Base-by-base conservation (phyloP, 306 rosid genomes). In the Bauhinia variegata region DNA sequence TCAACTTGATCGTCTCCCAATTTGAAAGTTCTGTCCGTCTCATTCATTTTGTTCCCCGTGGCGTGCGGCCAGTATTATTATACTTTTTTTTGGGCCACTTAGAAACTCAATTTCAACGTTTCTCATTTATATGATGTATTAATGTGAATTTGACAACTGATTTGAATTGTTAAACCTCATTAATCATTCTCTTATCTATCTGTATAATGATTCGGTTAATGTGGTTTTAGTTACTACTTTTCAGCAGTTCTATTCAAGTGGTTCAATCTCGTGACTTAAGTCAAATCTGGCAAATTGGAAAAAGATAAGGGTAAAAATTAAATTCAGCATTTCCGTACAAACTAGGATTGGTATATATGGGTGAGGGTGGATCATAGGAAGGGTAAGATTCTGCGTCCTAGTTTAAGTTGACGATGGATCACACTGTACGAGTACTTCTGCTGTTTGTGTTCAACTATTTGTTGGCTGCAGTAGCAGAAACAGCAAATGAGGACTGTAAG, bases 401-500 rank as follows among this genome's bases (percentile, higher is more conserved):
- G 54, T 46, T 63, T 63, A 54, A 51, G 59, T 58, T 51, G 73
- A 73, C 47, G 58, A 81, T 81, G 85, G 79, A 7, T 52, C 70
- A 77, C 59, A 63, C 46, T 53, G 6, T 32, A 31, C 9, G 47
- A 31, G 71, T 68, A 32, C 59, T 60, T 50, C 55, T 77, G 13
- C 54, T 73, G 33, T 66, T 81, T 47, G 14, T 77, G 64, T 73
- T 63, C 60, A 47, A 57, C 32, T 74, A 37, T 65, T 12, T 54
- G 57, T 43, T 73, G 41, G 56, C 32, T 58, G 79, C 57, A 33
- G 54, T 48, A 31, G 50, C 82, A 73, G 56, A 7, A 53, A 77
- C 85, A 58, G 49, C 53, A 11, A 11, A 3, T 7, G 0, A 13
- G 3, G 85, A 80, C 76, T 38, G 85, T 77, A 77, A 77, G 82